Evolutionary conservation across 2,329 filamentous ascomycete genomes (phyloP).

Genomic region (Pezicula neosporulosa): DNA sequence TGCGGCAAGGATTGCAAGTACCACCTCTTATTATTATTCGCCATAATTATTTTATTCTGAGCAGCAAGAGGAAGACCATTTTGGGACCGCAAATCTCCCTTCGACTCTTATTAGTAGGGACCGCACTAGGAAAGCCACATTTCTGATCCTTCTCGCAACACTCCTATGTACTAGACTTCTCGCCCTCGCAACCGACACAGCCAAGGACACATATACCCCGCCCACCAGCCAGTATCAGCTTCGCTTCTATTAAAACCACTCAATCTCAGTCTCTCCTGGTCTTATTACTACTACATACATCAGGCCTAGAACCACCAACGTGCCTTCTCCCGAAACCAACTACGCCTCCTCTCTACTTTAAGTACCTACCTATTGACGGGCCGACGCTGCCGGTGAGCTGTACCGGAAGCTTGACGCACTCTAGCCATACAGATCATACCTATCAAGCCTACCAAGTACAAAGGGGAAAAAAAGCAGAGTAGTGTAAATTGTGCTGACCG

Average conservation of each 20-base stretch:
- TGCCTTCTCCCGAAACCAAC: slow-evolving; percentile 10
- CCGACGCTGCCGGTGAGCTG: slow-evolving; percentile 23
- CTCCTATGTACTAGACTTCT: too few relatives aligned
- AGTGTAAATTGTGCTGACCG: slow-evolving; percentile 16
- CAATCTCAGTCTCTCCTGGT: too few relatives aligned
- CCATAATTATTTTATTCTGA: slow-evolving; percentile 1
- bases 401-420: slow-evolving; percentile 17
- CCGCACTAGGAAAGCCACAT: not conserved
- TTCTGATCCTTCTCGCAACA: too few relatives aligned
- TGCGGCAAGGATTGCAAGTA: slow-evolving; percentile 19
- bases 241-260: too few relatives aligned
- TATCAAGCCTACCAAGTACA: too few relatives aligned
- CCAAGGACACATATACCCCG: too few relatives aligned
- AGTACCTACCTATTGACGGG: slow-evolving; percentile 19
- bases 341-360: slow-evolving; percentile 1
- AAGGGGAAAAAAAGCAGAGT: too few relatives aligned
- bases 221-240: too few relatives aligned
- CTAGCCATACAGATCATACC: slow-evolving; percentile 15
- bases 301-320: slow-evolving; percentile 1
- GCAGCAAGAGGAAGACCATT: not conserved
- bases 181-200: too few relatives aligned
- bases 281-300: not conserved
- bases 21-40: slow-evolving; percentile 13
- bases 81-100: not conserved
- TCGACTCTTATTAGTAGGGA: not conserved